Percentiles rank a stretch among this genome's conserved stretches.
Evolutionary conservation across 306 rosid genomes (phyloP).

Genomic region (Pterocarpus macrocarpus): DNA sequence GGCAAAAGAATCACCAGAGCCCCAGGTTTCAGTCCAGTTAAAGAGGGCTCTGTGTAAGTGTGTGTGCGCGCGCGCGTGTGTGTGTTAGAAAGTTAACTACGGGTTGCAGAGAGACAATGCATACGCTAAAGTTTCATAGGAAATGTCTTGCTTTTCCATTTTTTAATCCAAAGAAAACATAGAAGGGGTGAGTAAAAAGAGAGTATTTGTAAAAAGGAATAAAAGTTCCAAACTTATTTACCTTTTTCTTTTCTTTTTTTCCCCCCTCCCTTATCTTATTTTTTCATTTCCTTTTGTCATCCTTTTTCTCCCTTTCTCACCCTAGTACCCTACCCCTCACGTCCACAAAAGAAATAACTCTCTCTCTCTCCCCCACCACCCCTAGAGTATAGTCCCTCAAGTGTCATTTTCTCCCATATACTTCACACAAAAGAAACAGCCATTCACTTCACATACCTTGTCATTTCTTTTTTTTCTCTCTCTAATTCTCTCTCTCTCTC

Average conservation of each 20-base stretch:
- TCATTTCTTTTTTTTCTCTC: slow-evolving; percentile 54
- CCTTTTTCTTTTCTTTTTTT: slow-evolving; percentile 40
- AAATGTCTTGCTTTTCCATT: slow-evolving; percentile 45
- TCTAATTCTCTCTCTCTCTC: neutral
- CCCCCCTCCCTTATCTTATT: slow-evolving; percentile 43
- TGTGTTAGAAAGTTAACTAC: slow-evolving; percentile 50
- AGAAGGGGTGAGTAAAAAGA: neutral
- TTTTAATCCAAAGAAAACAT: slow-evolving; percentile 43
- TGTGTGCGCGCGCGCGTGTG: slow-evolving; percentile 51
- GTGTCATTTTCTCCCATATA: slow-evolving; percentile 99
- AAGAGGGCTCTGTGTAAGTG: slow-evolving; percentile 45
- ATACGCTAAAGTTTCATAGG: slow-evolving; percentile 60
- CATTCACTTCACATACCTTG: slow-evolving; percentile 97
- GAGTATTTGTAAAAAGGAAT: slow-evolving; percentile 45
- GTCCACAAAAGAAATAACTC: slow-evolving; percentile 66
- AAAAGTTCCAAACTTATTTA: slow-evolving; percentile 49
- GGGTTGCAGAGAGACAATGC: slow-evolving; percentile 72
- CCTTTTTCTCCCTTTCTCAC: slow-evolving; percentile 56
- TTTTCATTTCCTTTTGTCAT: slow-evolving; percentile 49
- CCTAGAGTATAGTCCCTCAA: slow-evolving; percentile 58
- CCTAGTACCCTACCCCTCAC: slow-evolving; percentile 64
- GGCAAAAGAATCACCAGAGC: slow-evolving; percentile 47
- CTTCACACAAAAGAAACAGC: slow-evolving; percentile 97
- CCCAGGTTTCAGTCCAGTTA: slow-evolving; percentile 60
- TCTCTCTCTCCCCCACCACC: slow-evolving; percentile 50